phyloP scores from a whole-genome alignment of 176 grass and related monocot species.

The Oryza coarctata region DNA sequence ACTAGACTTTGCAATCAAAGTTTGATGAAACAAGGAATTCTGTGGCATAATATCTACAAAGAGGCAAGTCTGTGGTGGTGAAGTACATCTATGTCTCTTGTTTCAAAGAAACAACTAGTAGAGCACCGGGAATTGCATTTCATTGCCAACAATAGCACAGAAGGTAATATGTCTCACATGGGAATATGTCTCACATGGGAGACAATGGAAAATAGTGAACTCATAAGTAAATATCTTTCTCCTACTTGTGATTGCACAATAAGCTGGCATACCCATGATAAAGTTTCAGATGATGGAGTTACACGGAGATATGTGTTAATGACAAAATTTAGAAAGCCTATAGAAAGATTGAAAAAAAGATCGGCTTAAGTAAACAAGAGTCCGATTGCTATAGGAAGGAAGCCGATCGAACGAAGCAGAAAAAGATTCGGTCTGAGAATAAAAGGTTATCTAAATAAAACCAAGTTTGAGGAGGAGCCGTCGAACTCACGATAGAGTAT shows the following conservation, averaged over 20 bases:
- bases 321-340: too few relatives aligned
- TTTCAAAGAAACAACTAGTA: slow-evolving; percentile 16
- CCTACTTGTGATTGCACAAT: neutral
- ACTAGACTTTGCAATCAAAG: neutral
- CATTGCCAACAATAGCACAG: neutral
- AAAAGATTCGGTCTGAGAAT: too few relatives aligned
- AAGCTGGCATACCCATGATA: slow-evolving; percentile 54
- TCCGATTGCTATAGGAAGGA: too few relatives aligned
- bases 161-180: slow-evolving; percentile 12
- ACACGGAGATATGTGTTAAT: slow-evolving; percentile 74
- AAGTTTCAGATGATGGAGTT: slow-evolving; percentile 55
- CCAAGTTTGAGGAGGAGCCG: too few relatives aligned
- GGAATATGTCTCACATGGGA: neutral
- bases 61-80: neutral
- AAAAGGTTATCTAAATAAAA: too few relatives aligned
- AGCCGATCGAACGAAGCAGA: too few relatives aligned
- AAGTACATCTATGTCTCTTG: slow-evolving; percentile 13
- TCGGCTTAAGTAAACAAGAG: too few relatives aligned
- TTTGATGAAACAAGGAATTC: slow-evolving; percentile 21
- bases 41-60: slow-evolving; percentile 6
- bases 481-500: too few relatives aligned
- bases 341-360: too few relatives aligned
- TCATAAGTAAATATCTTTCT: neutral
- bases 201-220: slow-evolving; percentile 3
- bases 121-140: neutral